Conservation (phyloP, 257 asterid species). For the Nicotiana sylvestris region DNA sequence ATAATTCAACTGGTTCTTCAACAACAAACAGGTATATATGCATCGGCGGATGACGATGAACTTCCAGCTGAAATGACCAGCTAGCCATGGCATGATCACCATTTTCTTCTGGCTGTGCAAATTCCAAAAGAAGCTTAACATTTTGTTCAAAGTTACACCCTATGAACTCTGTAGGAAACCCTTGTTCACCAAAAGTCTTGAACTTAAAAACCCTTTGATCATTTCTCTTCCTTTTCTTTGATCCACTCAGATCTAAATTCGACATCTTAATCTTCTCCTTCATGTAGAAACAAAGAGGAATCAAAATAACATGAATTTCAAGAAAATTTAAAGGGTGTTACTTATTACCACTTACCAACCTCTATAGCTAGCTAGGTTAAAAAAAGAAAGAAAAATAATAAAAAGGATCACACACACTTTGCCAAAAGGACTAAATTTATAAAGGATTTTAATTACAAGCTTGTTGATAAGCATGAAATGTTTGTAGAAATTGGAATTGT, state of each 20-base stretch:
- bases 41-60: slow-evolving; percentile 64
- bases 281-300: background rate
- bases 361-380: background rate
- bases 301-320: background rate
- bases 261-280: slow-evolving; percentile 32
- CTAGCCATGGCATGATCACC: slow-evolving; percentile 39
- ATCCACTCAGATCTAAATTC: slow-evolving; percentile 54
- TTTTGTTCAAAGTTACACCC: slow-evolving; percentile 62
- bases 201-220: slow-evolving; percentile 68
- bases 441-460: slow-evolving; percentile 18
- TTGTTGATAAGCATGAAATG: slow-evolving; percentile 45
- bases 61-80: slow-evolving; percentile 92
- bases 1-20: slow-evolving; percentile 73
- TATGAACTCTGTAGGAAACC: slow-evolving; percentile 60
- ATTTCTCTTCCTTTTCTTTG: slow-evolving; percentile 69
- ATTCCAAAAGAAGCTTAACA: slow-evolving; percentile 60
- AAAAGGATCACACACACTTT: slow-evolving; percentile 57
- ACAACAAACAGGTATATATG: slow-evolving; percentile 59
- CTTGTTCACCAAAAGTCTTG: slow-evolving; percentile 73
- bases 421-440: slow-evolving; percentile 38
- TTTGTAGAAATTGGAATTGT: slow-evolving; percentile 23
- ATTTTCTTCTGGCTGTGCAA: slow-evolving; percentile 57
- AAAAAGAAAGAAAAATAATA: background rate
- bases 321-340: slow-evolving; percentile 24
- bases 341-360: slow-evolving; percentile 10